Conservation (phyloP, 345 rosid species). For the Rhodamnia argentea region DNA sequence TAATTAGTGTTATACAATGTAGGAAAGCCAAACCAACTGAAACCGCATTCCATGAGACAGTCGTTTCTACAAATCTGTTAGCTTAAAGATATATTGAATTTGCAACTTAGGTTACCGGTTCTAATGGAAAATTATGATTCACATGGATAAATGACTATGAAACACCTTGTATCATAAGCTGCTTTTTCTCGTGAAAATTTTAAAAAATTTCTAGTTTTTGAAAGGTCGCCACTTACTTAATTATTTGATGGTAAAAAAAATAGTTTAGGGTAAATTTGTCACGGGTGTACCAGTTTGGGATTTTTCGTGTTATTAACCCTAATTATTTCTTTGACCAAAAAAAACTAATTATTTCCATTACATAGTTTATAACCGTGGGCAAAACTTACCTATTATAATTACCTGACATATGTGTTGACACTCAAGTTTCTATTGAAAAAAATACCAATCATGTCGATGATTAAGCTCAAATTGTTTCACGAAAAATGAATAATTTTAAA, state of each 20-base stretch:
- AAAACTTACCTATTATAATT: background rate
- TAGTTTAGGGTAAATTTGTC: too few relatives aligned
- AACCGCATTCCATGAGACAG: background rate
- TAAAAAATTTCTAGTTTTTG: background rate
- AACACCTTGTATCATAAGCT: background rate
- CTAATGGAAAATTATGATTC: background rate
- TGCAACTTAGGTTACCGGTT: background rate
- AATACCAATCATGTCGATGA: background rate
- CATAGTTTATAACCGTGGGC: background rate
- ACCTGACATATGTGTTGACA: background rate
- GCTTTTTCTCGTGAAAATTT: background rate
- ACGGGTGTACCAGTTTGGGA: too few relatives aligned
- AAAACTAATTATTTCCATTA: background rate
- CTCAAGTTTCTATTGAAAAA: background rate
- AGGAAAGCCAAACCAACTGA: background rate
- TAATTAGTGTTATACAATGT: background rate
- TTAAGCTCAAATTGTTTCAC: rapidly evolving
- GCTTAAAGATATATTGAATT: background rate
- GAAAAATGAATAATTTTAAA: background rate
- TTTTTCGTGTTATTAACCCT: too few relatives aligned
- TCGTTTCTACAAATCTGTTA: background rate
- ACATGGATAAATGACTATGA: background rate
- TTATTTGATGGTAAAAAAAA: background rate
- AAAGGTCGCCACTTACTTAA: background rate
- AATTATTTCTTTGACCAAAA: too few relatives aligned